These are phyloP conservation scores for Helminthosporium solani DNA, from an alignment of 2,329 filamentous ascomycete genomes.

Conservation along the genomic window DNA sequence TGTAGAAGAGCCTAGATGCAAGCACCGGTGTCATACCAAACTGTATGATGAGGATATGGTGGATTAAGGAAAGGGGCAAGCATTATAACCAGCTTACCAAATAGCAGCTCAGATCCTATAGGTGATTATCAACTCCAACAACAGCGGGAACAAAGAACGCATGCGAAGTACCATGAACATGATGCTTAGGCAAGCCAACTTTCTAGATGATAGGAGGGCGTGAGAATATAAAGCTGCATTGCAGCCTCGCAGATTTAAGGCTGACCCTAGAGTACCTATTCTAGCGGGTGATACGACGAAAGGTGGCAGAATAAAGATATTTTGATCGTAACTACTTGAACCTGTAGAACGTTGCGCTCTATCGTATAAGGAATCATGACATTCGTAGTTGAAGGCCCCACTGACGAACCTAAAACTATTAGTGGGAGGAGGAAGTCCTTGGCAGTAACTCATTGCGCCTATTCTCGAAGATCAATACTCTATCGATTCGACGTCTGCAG, in stretches of 20 bases:
- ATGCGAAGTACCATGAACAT: slow-evolving; percentile 17
- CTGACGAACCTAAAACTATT: slow-evolving; percentile 45
- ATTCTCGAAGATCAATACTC: slow-evolving; percentile 16
- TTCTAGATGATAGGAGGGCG: slow-evolving; percentile 20
- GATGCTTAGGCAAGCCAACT: slow-evolving; percentile 24
- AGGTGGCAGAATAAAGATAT: no score
- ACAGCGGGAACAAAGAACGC: no score
- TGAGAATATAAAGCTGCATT: slow-evolving; percentile 30
- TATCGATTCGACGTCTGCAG: slow-evolving; percentile 22
- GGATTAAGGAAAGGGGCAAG: slow-evolving; percentile 17
- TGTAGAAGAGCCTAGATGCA: slow-evolving; percentile 20
- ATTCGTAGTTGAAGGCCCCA: slow-evolving; percentile 10
- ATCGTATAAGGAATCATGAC: no score
- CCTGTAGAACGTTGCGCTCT: no score
- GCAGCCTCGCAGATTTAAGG: no score
- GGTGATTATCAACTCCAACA: no score
- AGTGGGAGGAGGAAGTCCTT: slow-evolving; percentile 48
- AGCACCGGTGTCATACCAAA: slow-evolving; percentile 20
- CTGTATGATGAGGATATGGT: slow-evolving; percentile 15
- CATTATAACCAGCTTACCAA: slow-evolving; percentile 23
- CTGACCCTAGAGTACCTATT: no score
- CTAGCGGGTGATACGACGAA: no score
- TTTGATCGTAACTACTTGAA: no score
- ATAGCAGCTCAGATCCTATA: slow-evolving; percentile 20
- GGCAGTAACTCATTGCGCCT: slow-evolving; percentile 45